Base-by-base conservation (phyloP, 768 basidiomycete genomes). In the Russula virescens region DNA sequence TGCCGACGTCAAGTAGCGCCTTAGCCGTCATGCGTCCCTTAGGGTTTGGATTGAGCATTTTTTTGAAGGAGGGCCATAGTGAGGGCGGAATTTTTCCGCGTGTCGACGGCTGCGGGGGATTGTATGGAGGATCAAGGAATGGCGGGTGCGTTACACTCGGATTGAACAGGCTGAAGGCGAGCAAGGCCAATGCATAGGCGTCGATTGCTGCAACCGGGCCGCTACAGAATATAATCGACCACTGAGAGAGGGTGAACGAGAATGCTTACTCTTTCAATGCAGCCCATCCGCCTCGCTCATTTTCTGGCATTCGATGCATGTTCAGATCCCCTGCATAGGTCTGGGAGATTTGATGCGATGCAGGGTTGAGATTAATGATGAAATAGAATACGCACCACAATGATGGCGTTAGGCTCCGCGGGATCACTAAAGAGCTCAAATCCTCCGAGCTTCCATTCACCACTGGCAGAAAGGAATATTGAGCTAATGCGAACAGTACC, bases 361-460 rank as follows among this genome's bases (percentile, higher is more conserved):
- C 55, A 46, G 52, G 26, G 8, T 25, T 66, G 47, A 65, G 35
- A 60, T 45, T n/a, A 21, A 65, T 25, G 11, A 26, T 53, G 26
- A 47, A 43, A 61, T 43, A 52, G 68, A 67, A 69, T 68, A 75
- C 88, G 74, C 75, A 94, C 93, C 79, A 90, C 96, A 70, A 94
- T 76, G 18, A 90, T 82, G 35, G 89, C 83, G 49, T 79, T 73
- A 16, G 90, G 86, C 56, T 98, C 95, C 68, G 85, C 89, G 10
- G 87, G 81, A 67, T 81, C 91, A 68, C 92, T 94, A 65, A 97
- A 73, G 0, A 96, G 75, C 69, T 99, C 97, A 70, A 98, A 94
- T 0, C 96, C 96, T 21, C 92, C 95, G 9, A 99, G 77, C 70
- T 91, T 91, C 97, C 96, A 98, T 76, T 99, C 97, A 6, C 96